Conservation (phyloP, 805 yeast species). For the Hermanozyma aechmeae region DNA sequence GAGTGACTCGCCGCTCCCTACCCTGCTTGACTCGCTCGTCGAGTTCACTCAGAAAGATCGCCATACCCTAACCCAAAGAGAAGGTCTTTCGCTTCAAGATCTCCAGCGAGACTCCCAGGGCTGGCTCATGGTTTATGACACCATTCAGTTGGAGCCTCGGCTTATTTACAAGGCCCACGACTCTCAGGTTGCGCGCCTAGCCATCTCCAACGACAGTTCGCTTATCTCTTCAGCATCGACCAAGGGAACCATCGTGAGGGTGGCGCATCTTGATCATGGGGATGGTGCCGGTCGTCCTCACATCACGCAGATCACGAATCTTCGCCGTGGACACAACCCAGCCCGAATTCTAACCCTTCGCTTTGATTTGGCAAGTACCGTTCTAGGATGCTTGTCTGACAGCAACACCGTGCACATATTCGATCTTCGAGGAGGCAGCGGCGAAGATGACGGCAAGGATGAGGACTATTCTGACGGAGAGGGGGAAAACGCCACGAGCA, state of each 20-base stretch:
- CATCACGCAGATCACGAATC: conserved; percentile 20
- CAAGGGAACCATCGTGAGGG: conserved; percentile 34
- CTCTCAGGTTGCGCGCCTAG: conserved; percentile 22
- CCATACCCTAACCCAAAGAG: conserved; percentile 5
- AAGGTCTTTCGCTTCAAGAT: conserved; percentile 16
- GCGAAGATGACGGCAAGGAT: conserved; percentile 1
- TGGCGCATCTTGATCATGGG: conserved; percentile 13
- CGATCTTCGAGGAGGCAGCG: conserved; percentile 8
- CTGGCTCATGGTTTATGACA: conserved; percentile 33
- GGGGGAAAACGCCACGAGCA: conserved; percentile 12
- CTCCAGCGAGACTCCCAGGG: conserved; percentile 21
- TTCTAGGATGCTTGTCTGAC: conserved; percentile 32
- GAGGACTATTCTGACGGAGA: conserved; percentile 4
- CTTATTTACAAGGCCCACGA: conserved; percentile 33
- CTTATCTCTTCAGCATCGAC: conserved; percentile 32
- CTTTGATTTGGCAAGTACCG: conserved; percentile 22
- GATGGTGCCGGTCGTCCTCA: conserved; percentile 1
- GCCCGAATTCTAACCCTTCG: conserved; percentile 24
- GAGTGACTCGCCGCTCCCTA: conserved; percentile 10
- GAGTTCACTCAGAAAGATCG: conserved; percentile 18
- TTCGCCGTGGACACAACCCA: conserved; percentile 32
- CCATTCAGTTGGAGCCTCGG: conserved; percentile 20
- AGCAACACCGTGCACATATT: conserved; percentile 34
- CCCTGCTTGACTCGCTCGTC: conserved; percentile 12
- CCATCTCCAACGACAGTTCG: conserved; percentile 16